phyloP scores from a whole-genome alignment of 2,329 filamentous ascomycete genomes.

The Colletotrichum graminicola region DNA sequence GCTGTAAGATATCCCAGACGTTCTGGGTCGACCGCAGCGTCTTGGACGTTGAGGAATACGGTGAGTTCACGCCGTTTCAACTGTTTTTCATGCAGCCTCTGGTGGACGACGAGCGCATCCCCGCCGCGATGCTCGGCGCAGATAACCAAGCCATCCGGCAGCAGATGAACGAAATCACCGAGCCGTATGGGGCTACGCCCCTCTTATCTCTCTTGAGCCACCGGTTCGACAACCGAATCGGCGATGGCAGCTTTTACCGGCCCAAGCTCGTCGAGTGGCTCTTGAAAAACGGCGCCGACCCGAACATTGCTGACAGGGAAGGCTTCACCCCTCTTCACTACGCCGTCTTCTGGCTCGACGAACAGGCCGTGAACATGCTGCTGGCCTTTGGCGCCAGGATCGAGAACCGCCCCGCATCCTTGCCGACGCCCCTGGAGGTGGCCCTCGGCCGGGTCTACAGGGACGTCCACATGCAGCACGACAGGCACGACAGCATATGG shows the following conservation, averaged over 20 bases:
- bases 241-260: too few relatives aligned
- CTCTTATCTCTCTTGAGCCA: conserved; percentile 27
- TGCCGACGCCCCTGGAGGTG: conserved; percentile 7
- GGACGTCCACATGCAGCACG: background rate
- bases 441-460: conserved; percentile 9
- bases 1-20: background rate
- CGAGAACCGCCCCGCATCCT: too few relatives aligned
- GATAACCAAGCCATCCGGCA: background rate
- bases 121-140: conserved; percentile 16
- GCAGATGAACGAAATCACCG: conserved; percentile 2
- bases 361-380: too few relatives aligned
- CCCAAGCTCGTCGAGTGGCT: too few relatives aligned
- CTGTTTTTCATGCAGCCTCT: conserved; percentile 31
- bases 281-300: too few relatives aligned
- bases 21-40: background rate
- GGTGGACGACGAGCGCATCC: conserved; percentile 21
- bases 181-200: background rate
- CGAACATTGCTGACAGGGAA: too few relatives aligned
- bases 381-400: too few relatives aligned
- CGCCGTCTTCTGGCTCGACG: too few relatives aligned
- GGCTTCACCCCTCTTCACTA: too few relatives aligned
- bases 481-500: background rate
- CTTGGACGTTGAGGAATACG: background rate
- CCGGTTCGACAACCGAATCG: too few relatives aligned
- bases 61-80: conserved; percentile 20